Percentiles rank a stretch among this genome's conserved stretches.
Evolutionary conservation across 2,329 filamentous ascomycete species (phyloP).

Genomic region (Volutella citrinella): DNA sequence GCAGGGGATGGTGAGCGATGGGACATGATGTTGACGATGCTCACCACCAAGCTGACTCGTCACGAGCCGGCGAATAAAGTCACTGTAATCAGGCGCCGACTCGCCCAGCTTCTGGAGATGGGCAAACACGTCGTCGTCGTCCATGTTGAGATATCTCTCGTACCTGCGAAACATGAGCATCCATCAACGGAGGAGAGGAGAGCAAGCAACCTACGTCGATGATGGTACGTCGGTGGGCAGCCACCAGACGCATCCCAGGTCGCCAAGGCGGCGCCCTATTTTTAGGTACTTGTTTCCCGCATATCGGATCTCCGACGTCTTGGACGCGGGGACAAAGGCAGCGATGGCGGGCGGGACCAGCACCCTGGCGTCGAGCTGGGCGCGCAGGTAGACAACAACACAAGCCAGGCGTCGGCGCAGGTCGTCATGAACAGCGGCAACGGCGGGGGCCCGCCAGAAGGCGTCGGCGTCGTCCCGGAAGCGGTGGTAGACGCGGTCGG

Average conservation of each 20-base stretch:
- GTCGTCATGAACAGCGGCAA: conserved; percentile 12
- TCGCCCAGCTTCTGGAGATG: conserved; percentile 22
- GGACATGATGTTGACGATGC: no score
- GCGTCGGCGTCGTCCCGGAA: conserved; percentile 8
- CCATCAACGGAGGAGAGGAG: rapidly evolving
- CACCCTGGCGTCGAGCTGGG: conserved; percentile 11
- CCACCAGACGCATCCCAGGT: conserved; percentile 30
- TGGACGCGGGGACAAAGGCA: conserved; percentile 13
- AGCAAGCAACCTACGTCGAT: conserved; percentile 27
- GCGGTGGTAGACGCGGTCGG: conserved; percentile 9
- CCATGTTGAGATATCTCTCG: conserved; percentile 32
- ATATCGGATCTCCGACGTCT: conserved; percentile 19
- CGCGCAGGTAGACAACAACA: conserved; percentile 21
- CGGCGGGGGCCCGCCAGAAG: conserved; percentile 17
- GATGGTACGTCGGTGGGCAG: conserved; percentile 29
- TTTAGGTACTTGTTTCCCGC: conserved; percentile 34
- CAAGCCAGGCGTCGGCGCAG: conserved; percentile 22
- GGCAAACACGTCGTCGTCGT: conserved; percentile 28
- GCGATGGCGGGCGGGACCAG: conserved; percentile 14
- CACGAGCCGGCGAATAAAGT: conserved; percentile 23
- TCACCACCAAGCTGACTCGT: conserved; percentile 15
- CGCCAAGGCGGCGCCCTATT: conserved; percentile 27
- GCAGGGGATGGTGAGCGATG: no score
- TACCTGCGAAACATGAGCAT: conserved; percentile 20
- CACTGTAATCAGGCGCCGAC: conserved; percentile 10